Evolutionary conservation across 2,329 filamentous ascomycete species (phyloP), one percentile per base, ranked within the genome.

Genomic region (Truncatella angustata): DNA sequence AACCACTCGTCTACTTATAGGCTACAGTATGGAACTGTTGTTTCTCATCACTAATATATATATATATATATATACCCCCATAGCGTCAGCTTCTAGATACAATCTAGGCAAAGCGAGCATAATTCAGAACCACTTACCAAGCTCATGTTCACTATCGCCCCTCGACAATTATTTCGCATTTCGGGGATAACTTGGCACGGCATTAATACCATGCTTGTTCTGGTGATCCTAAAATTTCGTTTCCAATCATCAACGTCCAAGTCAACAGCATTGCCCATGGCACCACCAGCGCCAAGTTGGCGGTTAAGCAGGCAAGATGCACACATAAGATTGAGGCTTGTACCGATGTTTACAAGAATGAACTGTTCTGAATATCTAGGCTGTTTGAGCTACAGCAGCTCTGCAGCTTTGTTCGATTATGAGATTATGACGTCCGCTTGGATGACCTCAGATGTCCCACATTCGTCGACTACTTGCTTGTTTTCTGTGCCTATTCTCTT

Each of bases 181-280:
- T 64, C 63, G 0, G 68, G 66, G 21, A 71, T 65, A 1, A 54
- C 59, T 45, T 65, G 49, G 6, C 62, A 58, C 4, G 49, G 50
- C 67, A 71, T 71, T 7, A 67, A 49, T 1, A 71, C 61, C 67
- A 71, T 70, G 42, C 66, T 68, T 0, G 63, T 66, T 12, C 70
- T 63, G 44, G 70, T 70, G 55, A 68, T 63, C 9, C 59, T 53
- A 10, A 71, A 58, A 40, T 65, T 66, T 5, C 59, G 50, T 16
- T 66, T 62, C 64, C 65, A 70, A 2, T 58, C 62, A 1, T 53
- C 55, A 5, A 70, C 44, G 42, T 69, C 58, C 6, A 70, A 32
- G 0, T 50, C 51, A 2, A 60, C 64, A 1, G 65, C 65, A 47
- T 64, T 57, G 10, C 68, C 67, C 49, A 60, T 58, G 1, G 64